Base-by-base conservation (phyloP, 345 rosid genomes). In the Rhodomyrtus tomentosa region DNA sequence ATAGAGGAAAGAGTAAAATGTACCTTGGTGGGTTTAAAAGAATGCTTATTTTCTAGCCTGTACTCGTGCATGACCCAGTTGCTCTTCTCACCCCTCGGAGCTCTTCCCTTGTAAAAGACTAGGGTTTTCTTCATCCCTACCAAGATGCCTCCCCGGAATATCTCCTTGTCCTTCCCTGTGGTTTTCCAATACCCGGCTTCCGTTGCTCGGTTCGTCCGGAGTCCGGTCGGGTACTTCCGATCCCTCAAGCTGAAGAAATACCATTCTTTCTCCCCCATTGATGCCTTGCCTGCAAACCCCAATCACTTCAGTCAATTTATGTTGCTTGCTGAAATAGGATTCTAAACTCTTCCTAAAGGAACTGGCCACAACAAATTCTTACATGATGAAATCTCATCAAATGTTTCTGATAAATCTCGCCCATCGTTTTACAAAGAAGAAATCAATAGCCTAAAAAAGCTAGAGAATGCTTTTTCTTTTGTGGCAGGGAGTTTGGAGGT, bases 31-130 rank as follows among this genome's bases (percentile, higher is more conserved):
- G 88, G 27, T 88, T 87, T 94, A 89, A 94, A 92, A 74, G 94
- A 89, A 81, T 90, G 92, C 85, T 92, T 95, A 87, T 91, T 92
- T 85, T 95, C 93, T 49, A 92, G 93, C 85, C 99, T 90, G 82
- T 97, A 97, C 82, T 97, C 99, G 86, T 97, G 99, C 99, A 95
- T 97, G 87, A 97, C 98, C 99, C 99, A 97, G 85, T 95, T 95
- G 91, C 95, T 95, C 88, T 97, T 97, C 88, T 92, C 98, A 72
- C 98, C 99, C 89, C 91, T 91, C 15, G 99, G 99, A 81, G 98
- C 99, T 87, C 99, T 93, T 55, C 99, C 98, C 86, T 86, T 91
- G 90, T 96, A 96, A 88, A 96, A 95, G 13, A 96, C 99, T 81
- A 96, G 93, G 91, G 99, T 96, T 92, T 96, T 96, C 92, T 96